Conservation (phyloP, 176 grass and related monocot species). For the Paspalum notatum region DNA sequence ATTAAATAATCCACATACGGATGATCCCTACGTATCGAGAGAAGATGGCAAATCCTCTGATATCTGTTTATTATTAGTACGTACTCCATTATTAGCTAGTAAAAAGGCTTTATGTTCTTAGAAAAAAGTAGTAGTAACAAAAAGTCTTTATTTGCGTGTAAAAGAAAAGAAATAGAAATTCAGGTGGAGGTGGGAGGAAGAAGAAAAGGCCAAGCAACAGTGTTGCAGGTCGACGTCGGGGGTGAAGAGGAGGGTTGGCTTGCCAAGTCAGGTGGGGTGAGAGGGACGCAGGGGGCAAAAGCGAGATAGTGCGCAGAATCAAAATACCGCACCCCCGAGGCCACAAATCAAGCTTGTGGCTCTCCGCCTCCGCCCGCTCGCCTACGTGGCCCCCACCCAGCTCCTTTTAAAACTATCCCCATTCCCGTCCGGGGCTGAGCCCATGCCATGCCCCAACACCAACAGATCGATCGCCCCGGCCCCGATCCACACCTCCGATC, state of each 20-base stretch:
- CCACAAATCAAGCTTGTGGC: conserved; percentile 90
- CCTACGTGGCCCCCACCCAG: conserved; percentile 43
- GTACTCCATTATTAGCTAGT: too few species aligned
- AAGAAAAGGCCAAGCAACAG: background rate
- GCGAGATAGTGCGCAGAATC: conserved; percentile 48
- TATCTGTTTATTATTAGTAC: too few species aligned
- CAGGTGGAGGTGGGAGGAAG: background rate
- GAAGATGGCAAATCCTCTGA: too few species aligned
- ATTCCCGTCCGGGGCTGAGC: conserved; percentile 16
- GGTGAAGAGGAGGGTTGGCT: conserved; percentile 33
- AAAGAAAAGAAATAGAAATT: background rate
- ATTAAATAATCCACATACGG: too few species aligned
- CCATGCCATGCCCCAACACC: too few species aligned
- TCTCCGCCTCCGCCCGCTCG: conserved; percentile 44
- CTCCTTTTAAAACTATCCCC: conserved; percentile 57
- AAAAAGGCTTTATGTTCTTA: too few species aligned
- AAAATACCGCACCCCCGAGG: conserved; percentile 63
- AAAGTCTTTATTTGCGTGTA: too few species aligned
- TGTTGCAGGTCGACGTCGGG: conserved; percentile 6
- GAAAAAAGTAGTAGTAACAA: too few species aligned
- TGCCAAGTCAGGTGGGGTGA: conserved; percentile 33
- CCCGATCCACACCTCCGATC: too few species aligned
- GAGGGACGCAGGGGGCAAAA: conserved; percentile 44
- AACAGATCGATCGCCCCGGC: too few species aligned
- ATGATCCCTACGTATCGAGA: too few species aligned